Base-by-base conservation (phyloP, 2,329 filamentous ascomycete species). In the Alternaria infectoria region DNA sequence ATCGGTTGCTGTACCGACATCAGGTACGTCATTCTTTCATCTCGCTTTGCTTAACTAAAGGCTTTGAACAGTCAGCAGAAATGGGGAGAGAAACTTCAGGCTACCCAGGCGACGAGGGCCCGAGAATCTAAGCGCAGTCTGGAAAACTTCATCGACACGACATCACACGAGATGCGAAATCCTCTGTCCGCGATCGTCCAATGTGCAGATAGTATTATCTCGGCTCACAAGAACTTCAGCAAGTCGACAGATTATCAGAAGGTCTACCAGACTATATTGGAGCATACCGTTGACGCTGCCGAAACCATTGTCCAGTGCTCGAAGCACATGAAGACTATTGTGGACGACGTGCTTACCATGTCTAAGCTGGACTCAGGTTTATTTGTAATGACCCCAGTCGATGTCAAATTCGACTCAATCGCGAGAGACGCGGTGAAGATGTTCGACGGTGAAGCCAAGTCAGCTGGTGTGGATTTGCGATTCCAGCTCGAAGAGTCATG, bases 281-380 rank as follows among this genome's bases (percentile, higher is more conserved):
- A 73, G 3, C 57, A 69, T 10, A 73, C 69, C 0, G 32, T 76
- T 5, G 79, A 81, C 25, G 74, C 79, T n/a, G 78, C 78, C 1
- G 74, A 83, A 54, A 83, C 79, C 2, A 83, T 84, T 59, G 79
- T 79, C 3, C 74, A 80, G 7, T 84, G 82, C 66, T 79, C 79
- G 1, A 79, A 81, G 52, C 82, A 84, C 64, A 81, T 83, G 71
- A 83, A 83, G 62, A 72, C 79, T 8, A 83, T 84, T 19, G 81
- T 84, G 0, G 82, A 84, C 59, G 83, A 58, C 44, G 59, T 62
- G 43, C 60, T 62, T 12, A 62, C 60, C 11, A 62, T 62, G 49
- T 82, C 80, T 0, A 84, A 84, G 54, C 72, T 83, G 5, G 81
- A 83, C 64, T 82, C 81, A 0, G 77, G 75, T 2, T 69, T 83